Conservation (phyloP, 768 basidiomycete genomes). For the Suillus sp. region DNA sequence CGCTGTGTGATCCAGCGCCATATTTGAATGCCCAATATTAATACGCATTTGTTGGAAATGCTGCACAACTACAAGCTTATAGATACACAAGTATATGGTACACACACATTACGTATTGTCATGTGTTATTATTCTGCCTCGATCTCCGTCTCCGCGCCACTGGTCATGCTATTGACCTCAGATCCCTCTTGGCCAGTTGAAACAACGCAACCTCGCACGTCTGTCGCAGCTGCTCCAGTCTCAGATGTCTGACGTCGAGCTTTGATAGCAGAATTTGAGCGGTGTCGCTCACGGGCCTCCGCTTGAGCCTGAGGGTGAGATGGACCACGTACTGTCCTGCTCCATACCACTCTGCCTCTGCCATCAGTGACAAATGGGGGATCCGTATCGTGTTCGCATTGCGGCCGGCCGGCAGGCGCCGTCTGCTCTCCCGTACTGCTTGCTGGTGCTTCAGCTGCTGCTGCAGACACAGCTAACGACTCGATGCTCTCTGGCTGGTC, state of each 20-base stretch:
- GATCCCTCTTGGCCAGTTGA: conserved; percentile 26
- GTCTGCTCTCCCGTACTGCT: conserved; percentile 5
- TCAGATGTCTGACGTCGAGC: conserved; percentile 23
- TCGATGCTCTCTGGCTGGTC: conserved; percentile 11
- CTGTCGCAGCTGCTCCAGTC: conserved; percentile 14
- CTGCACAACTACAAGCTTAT: conserved; percentile 1
- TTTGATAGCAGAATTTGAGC: conserved; percentile 20
- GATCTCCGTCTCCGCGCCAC: conserved; percentile 16
- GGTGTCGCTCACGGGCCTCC: conserved; percentile 27
- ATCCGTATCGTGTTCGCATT: conserved; percentile 37
- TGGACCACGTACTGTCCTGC: conserved; percentile 28
- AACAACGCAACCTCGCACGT: conserved; percentile 20
- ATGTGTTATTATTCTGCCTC: conserved; percentile 16
- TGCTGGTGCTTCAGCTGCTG: not conserved
- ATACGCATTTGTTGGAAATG: not conserved
- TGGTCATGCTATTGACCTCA: conserved; percentile 22
- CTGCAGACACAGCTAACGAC: conserved; percentile 1
- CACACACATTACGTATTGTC: not conserved
- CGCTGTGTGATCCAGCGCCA: too few species aligned
- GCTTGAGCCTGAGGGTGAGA: conserved; percentile 19
- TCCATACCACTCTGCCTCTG: conserved; percentile 59
- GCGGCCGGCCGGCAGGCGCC: conserved; percentile 17
- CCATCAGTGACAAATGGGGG: conserved; percentile 68
- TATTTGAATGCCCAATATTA: not conserved
- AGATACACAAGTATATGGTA: conserved; percentile 1